Evolutionary conservation across 768 basidiomycete species (phyloP), one percentile per base, ranked within the genome.

Genomic region (Serendipita sp.): DNA sequence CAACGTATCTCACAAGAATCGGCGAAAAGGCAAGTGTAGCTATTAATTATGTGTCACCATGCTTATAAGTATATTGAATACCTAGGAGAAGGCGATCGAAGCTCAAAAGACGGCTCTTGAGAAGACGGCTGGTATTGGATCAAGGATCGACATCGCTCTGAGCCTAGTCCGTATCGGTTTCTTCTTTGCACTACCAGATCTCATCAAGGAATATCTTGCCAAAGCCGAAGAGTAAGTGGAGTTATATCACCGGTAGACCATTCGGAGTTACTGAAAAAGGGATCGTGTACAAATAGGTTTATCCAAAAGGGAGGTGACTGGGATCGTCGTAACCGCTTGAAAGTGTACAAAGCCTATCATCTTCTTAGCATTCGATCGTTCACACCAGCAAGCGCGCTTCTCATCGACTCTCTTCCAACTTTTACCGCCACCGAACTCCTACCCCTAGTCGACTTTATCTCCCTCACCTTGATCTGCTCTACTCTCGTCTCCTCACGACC

Each of bases 271-370:
- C 22, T 20, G 38, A 4, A 51, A 45, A 34, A 13, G 41, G 16
- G 22, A 14, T 38, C 43, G 33, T 43, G n/a, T n/a, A n/a, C n/a
- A n/a, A n/a, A 20, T 69, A 93, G 90, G 62, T 77, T 96, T 44
- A 88, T 96, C 61, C 93, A 97, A 68, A 82, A 91, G 71, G 95
- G 95, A 0, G 95, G 95, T 48, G 95, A 99, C 74, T 99, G 95
- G 95, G 95, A 99, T 72, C 79, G 95, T 61, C 82, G 93, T 42
- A 99, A 97, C 73, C 82, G 95, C 48, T 82, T 97, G 68, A 99
- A 99, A 74, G 95, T 97, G 43, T 99, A 98, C 76, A 82, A 83
- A 60, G 94, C 87, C 53, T 76, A 96, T 0, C 88, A 95, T 69
- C 76, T 86, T 45, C 74, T 94, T 33, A 87, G 90, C 31, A 86